Evolutionary conservation across 805 yeast species (phyloP).

Genomic region (Candida ovalis): DNA sequence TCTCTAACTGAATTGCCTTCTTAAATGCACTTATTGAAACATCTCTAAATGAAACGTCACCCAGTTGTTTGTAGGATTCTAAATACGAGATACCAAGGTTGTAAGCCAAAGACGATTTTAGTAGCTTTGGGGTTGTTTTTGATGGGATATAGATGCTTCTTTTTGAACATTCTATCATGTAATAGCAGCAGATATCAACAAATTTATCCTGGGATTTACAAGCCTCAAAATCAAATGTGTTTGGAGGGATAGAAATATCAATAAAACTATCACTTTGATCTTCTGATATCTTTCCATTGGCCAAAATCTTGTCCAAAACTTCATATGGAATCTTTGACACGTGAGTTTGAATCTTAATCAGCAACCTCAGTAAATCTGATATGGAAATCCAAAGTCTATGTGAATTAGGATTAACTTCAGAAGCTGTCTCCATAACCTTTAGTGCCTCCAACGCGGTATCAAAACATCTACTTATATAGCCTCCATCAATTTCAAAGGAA

Average conservation of each 20-base stretch:
- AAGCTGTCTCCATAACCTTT: slow-evolving; percentile 20
- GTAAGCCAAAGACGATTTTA: slow-evolving; percentile 53
- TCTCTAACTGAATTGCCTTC: slow-evolving; percentile 67
- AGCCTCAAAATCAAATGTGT: slow-evolving; percentile 26
- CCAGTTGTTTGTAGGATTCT: slow-evolving; percentile 36
- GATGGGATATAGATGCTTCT: slow-evolving; percentile 39
- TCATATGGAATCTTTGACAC: slow-evolving; percentile 46
- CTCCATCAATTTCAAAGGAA: slow-evolving; percentile 46
- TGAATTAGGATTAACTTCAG: slow-evolving; percentile 30
- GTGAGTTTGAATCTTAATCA: slow-evolving; percentile 53
- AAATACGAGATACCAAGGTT: slow-evolving; percentile 70
- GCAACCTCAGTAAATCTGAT: slow-evolving; percentile 52
- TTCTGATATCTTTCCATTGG: slow-evolving; percentile 4
- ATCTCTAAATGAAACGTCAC: slow-evolving; percentile 34
- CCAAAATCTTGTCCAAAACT: slow-evolving; percentile 28
- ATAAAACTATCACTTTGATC: neutral
- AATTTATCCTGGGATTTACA: neutral
- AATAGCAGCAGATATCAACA: slow-evolving; percentile 12
- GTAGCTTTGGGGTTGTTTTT: slow-evolving; percentile 38
- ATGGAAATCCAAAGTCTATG: slow-evolving; percentile 65
- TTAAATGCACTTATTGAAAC: slow-evolving; percentile 57
- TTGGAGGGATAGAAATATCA: slow-evolving; percentile 13
- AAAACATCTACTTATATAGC: slow-evolving; percentile 67
- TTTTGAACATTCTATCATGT: slow-evolving; percentile 44
- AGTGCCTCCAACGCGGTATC: slow-evolving; percentile 39